phyloP scores from a whole-genome alignment of 164 flowering plant species.

The Macadamia tetraphylla region DNA sequence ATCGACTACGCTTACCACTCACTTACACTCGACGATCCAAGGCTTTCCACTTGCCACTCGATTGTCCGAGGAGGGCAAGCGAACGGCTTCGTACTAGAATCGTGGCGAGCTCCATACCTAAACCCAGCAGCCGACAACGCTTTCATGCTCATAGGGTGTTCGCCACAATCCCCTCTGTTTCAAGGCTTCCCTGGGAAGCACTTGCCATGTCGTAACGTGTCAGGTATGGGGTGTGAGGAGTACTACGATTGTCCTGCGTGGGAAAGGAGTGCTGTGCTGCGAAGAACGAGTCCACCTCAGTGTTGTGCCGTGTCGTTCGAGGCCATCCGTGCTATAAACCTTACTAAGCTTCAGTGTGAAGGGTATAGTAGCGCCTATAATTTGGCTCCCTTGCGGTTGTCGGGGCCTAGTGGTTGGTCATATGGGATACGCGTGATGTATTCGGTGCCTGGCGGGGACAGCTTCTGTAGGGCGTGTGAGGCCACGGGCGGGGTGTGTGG shows the following conservation, averaged over 20 bases:
- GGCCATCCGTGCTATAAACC: slow-evolving; percentile 59
- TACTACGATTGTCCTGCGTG: slow-evolving; percentile 73
- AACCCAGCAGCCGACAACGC: slow-evolving; percentile 65
- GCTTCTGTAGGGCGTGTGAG: slow-evolving; percentile 71
- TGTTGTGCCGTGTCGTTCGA: slow-evolving; percentile 71
- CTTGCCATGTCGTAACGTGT: slow-evolving; percentile 73
- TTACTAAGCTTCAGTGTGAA: slow-evolving; percentile 59
- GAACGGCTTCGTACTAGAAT: slow-evolving; percentile 73
- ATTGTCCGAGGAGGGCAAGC: slow-evolving; percentile 56
- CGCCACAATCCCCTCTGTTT: slow-evolving; percentile 69
- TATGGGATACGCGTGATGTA: slow-evolving; percentile 84
- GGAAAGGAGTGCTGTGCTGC: slow-evolving; percentile 32
- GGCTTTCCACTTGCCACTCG: slow-evolving; percentile 66
- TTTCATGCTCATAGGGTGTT: slow-evolving; percentile 82
- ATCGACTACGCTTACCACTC: slow-evolving; percentile 78
- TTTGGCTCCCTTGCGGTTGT: slow-evolving; percentile 61
- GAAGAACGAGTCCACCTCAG: slow-evolving; percentile 59
- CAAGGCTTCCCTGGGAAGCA: slow-evolving; percentile 81
- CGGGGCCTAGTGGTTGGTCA: slow-evolving; percentile 62
- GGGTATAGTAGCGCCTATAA: slow-evolving; percentile 87
- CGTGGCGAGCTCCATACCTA: slow-evolving; percentile 58
- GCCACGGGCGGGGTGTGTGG: slow-evolving; percentile 92
- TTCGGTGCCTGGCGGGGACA: slow-evolving; percentile 50
- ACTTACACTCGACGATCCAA: slow-evolving; percentile 72
- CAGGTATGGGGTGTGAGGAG: slow-evolving; percentile 91